Conservation (phyloP, 139 green algal genomes). For the Edaphochlamys debaryana region DNA sequence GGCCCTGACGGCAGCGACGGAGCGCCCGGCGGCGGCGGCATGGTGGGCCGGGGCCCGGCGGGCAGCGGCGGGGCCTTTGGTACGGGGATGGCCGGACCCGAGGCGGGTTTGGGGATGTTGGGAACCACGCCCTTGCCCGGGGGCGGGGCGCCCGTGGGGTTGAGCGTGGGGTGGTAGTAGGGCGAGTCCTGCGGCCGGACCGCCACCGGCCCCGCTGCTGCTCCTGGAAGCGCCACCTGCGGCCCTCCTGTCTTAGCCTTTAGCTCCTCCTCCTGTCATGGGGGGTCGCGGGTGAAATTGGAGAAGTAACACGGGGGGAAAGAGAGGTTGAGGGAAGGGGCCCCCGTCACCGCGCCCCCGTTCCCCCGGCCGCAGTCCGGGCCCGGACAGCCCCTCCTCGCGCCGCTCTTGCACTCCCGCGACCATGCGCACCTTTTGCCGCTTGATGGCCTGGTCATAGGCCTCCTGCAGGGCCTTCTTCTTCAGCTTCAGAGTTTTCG, state of each 20-base stretch:
- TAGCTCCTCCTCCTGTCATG: slow-evolving; percentile 27
- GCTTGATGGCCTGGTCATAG: slow-evolving; percentile 82
- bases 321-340: too few relatives aligned
- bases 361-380: too few relatives aligned
- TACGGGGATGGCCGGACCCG: slow-evolving; percentile 59
- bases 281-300: too few relatives aligned
- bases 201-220: slow-evolving; percentile 42
- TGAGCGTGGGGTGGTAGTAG: slow-evolving; percentile 81
- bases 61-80: slow-evolving; percentile 75
- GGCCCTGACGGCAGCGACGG: slow-evolving; percentile 53
- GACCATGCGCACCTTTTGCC: slow-evolving; percentile 70
- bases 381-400: too few relatives aligned
- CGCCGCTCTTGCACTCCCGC: background rate
- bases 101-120: slow-evolving; percentile 14
- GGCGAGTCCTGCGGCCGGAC: slow-evolving; percentile 65
- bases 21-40: slow-evolving; percentile 50
- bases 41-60: slow-evolving; percentile 55
- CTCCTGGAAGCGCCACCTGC: background rate
- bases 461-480: slow-evolving; percentile 89
- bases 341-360: too few relatives aligned
- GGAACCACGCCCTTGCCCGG: slow-evolving; percentile 54
- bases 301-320: too few relatives aligned
- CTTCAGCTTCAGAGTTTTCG: slow-evolving; percentile 77
- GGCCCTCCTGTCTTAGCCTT: background rate
- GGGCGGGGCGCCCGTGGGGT: slow-evolving; percentile 71